These are phyloP conservation scores for Apiospora arundinis DNA, from an alignment of 2,329 filamentous ascomycete genomes.

Conservation along the genomic window DNA sequence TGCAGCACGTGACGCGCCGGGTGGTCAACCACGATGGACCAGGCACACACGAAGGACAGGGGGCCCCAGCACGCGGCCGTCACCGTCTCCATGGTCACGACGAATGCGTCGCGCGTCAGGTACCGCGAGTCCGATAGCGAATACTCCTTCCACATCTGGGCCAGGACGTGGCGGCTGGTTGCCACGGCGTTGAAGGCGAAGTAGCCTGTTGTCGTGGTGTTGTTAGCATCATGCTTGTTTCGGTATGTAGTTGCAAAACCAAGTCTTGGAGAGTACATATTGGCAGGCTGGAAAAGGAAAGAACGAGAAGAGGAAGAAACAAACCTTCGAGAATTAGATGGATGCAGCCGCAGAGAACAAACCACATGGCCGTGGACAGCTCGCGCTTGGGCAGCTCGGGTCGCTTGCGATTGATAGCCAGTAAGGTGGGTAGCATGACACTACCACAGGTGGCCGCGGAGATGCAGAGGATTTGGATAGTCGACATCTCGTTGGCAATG, in stretches of 20 bases:
- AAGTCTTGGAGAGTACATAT: background rate
- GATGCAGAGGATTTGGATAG: slow-evolving; percentile 62
- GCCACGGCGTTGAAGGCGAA: slow-evolving; percentile 55
- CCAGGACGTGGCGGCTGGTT: slow-evolving; percentile 50
- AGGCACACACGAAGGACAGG: slow-evolving; percentile 55
- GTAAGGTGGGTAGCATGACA: slow-evolving; percentile 64
- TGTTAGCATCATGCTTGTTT: no score
- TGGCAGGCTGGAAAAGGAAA: no score
- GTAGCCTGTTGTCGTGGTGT: slow-evolving; percentile 44
- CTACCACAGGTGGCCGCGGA: slow-evolving; percentile 63
- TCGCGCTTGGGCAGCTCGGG: slow-evolving; percentile 61
- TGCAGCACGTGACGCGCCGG: slow-evolving; percentile 57
- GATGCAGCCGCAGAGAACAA: slow-evolving; percentile 69
- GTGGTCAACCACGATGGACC: slow-evolving; percentile 49
- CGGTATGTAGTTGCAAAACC: background rate
- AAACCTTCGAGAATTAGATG: slow-evolving; percentile 51
- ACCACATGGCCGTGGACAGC: slow-evolving; percentile 72
- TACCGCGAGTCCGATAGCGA: slow-evolving; percentile 63
- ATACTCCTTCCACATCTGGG: slow-evolving; percentile 65
- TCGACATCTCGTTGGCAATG: slow-evolving; percentile 68
- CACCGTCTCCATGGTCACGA: slow-evolving; percentile 62
- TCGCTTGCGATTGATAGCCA: slow-evolving; percentile 57
- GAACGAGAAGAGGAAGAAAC: background rate
- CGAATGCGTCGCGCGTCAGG: slow-evolving; percentile 57
- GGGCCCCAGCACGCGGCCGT: slow-evolving; percentile 62